These are phyloP conservation scores for Picea sitchensis DNA, from an alignment of 75 land plant species.

Conservation along the genomic window DNA sequence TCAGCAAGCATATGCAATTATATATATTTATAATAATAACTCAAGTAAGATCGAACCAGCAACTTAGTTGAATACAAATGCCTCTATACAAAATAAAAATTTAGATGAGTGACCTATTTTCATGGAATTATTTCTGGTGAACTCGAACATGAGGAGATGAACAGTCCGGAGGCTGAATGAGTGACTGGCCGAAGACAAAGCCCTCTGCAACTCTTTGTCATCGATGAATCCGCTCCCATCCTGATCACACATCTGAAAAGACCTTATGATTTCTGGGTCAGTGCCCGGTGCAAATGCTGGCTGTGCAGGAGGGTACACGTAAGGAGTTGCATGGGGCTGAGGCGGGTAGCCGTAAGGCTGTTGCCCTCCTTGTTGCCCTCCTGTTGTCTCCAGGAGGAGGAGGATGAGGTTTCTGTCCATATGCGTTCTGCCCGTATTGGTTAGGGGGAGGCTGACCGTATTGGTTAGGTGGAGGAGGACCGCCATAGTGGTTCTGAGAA, in stretches of 20 bases:
- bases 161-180: constrained; percentile 81
- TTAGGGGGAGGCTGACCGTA: too few species aligned
- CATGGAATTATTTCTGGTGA: constrained; percentile 45
- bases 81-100: background rate
- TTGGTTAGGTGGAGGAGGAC: too few species aligned
- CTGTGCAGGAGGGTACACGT: constrained; percentile 36
- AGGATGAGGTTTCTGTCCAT: too few species aligned
- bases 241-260: constrained; percentile 67
- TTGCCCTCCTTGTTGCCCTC: background rate
- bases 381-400: background rate
- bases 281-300: constrained; percentile 84
- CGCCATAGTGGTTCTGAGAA: too few species aligned
- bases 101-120: constrained; percentile 53
- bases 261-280: constrained; percentile 70
- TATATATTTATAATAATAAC: background rate
- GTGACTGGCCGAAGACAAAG: constrained; percentile 59
- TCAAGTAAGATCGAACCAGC: background rate
- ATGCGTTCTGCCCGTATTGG: too few species aligned
- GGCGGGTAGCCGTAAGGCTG: constrained; percentile 2
- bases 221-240: constrained; percentile 90
- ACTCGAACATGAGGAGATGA: constrained; percentile 69
- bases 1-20: background rate
- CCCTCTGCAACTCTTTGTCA: constrained; percentile 75
- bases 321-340: constrained; percentile 24
- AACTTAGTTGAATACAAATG: background rate